Evolutionary conservation across 2,329 filamentous ascomycete genomes (phyloP), one percentile per base, ranked within the genome.

Genomic region (Penicillium sp.): DNA sequence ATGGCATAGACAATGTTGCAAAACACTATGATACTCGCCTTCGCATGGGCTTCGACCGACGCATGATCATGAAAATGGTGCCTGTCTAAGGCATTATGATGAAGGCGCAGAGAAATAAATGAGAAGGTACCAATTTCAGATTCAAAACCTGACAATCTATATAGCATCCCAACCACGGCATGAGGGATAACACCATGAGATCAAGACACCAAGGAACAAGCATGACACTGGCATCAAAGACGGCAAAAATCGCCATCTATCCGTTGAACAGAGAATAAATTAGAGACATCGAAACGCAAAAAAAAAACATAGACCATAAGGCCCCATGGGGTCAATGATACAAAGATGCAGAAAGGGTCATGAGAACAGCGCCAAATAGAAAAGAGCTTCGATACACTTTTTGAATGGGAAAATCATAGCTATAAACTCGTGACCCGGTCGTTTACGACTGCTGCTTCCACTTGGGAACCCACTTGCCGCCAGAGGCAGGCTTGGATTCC

Each of bases 361-460:
- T 59, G 60, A 63, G 54, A 64, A 62, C 56, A 63, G 59, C 61
- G 57, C 55, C 57, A 53, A 58, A 65, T 58, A 62, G 53, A 60
- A 55, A 53, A 60, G 54, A 60, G 53, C 56, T 53, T 60, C 54
- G 56, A 58, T 56, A 62, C 55, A 65, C 61, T 65, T 65, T 64
- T 64, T 63, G 48, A 56, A 58, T 54, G 56, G 57, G 61, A 58
- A 64, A 60, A 58, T 54, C 50, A 50, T 48, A 54, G 41, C 47
- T 42, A 56, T 59, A 54, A 51, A 56, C 55, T 48, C n/a, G 41
- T 50, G 46, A 50, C 18, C 32, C 44, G 61, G 52, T 45, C 55
- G 56, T 45, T 67, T 69, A 70, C 56, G 72, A 68, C 61, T 72
- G 67, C 59, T 71, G 71, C 64, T 69, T 73, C 68, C 67, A 74